Percentiles rank a stretch among this genome's conserved stretches.
phyloP scores from a whole-genome alignment of 805 yeast species.

The Yamadazyma ubonensis region DNA sequence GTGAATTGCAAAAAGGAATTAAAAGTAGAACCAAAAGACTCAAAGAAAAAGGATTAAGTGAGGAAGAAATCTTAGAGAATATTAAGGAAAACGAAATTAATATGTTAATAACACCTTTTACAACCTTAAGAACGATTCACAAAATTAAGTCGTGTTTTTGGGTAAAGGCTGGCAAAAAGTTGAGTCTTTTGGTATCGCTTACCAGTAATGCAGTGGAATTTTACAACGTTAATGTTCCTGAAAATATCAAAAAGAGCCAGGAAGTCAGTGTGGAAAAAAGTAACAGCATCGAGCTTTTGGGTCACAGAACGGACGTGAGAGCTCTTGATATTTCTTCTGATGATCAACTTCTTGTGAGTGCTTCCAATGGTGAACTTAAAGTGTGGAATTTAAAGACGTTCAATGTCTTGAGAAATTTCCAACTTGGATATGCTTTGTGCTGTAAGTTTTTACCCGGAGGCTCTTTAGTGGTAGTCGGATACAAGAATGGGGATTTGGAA shows the following conservation, averaged over 20 bases:
- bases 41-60: slow-evolving; percentile 61
- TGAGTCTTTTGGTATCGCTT: slow-evolving; percentile 65
- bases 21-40: slow-evolving; percentile 76
- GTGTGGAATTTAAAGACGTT: slow-evolving; percentile 79
- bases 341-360: slow-evolving; percentile 77
- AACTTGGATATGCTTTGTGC: slow-evolving; percentile 73
- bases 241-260: slow-evolving; percentile 49
- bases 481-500: slow-evolving; percentile 81
- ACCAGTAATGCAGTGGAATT: slow-evolving; percentile 75
- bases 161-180: slow-evolving; percentile 49
- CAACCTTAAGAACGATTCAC: slow-evolving; percentile 60
- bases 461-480: slow-evolving; percentile 79
- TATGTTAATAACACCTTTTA: slow-evolving; percentile 66
- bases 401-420: slow-evolving; percentile 77
- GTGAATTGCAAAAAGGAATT: slow-evolving; percentile 76
- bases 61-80: slow-evolving; percentile 51
- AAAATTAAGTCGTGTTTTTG: slow-evolving; percentile 69
- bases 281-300: slow-evolving; percentile 67
- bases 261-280: slow-evolving; percentile 47
- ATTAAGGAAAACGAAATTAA: slow-evolving; percentile 48
- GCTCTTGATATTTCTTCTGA: slow-evolving; percentile 81
- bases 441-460: slow-evolving; percentile 90
- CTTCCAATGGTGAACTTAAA: slow-evolving; percentile 85
- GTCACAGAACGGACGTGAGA: slow-evolving; percentile 89
- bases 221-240: slow-evolving; percentile 57